phyloP scores from a whole-genome alignment of 2,329 filamentous ascomycete species.

The Rutstroemia sp. region DNA sequence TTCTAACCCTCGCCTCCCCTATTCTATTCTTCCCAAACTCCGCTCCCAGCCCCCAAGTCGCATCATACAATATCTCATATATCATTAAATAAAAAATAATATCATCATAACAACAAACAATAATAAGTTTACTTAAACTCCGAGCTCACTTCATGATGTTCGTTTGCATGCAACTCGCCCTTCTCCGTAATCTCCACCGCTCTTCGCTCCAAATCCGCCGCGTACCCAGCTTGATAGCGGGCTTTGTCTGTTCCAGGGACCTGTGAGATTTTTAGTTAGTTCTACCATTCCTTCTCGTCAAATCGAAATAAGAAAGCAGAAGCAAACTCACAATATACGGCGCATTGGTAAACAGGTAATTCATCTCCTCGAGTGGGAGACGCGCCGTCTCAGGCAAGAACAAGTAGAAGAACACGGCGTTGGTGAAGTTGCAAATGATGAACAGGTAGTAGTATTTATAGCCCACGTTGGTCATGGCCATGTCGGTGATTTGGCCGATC shows the following conservation, averaged over 20 bases:
- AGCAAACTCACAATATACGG: constrained; percentile 42
- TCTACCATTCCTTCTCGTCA: no score
- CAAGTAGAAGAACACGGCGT: constrained; percentile 60
- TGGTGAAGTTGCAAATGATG: constrained; percentile 60
- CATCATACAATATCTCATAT: background rate
- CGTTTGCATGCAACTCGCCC: constrained; percentile 13
- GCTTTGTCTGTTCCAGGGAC: constrained; percentile 47
- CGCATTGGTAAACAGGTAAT: constrained; percentile 36
- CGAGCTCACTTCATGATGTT: background rate
- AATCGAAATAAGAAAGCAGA: no score
- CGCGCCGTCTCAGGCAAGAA: constrained; percentile 60
- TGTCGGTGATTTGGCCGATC: constrained; percentile 62
- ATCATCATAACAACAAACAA: background rate
- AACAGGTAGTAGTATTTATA: constrained; percentile 50
- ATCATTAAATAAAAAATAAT: background rate
- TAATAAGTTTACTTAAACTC: background rate
- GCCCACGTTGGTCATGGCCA: constrained; percentile 40
- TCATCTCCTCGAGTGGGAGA: constrained; percentile 49
- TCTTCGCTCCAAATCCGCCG: constrained; percentile 50
- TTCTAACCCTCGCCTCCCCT: no score
- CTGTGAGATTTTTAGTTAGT: background rate
- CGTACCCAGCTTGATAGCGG: constrained; percentile 38
- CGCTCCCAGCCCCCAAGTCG: no score
- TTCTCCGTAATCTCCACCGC: constrained; percentile 51
- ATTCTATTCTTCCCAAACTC: no score